These are phyloP conservation scores for Corchorus capsularis DNA, from an alignment of 345 rosid genomes.

Conservation along the genomic window DNA sequence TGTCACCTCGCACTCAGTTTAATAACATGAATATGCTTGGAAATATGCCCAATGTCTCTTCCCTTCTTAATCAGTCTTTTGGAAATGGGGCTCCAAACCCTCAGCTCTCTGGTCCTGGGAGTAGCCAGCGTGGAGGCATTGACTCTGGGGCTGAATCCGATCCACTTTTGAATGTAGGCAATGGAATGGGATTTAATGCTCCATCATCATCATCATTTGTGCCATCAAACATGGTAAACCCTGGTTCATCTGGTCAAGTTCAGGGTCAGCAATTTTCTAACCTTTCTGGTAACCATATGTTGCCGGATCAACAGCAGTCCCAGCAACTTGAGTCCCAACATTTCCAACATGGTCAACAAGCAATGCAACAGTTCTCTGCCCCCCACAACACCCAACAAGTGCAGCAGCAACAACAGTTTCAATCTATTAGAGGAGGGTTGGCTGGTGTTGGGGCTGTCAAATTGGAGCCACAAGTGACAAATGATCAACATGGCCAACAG, in stretches of 20 bases:
- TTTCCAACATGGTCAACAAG: conserved; percentile 78
- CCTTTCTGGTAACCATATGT: conserved; percentile 57
- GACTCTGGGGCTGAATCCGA: conserved; percentile 82
- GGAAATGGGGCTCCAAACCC: conserved; percentile 71
- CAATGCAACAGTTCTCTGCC: conserved; percentile 63
- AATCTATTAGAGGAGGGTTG: conserved; percentile 62
- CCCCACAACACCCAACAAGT: conserved; percentile 48
- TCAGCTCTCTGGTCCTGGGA: conserved; percentile 51
- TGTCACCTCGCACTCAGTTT: conserved; percentile 72
- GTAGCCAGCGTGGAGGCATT: conserved; percentile 54
- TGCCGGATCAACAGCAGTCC: conserved; percentile 71
- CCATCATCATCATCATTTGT: conserved; percentile 63
- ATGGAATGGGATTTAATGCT: conserved; percentile 64
- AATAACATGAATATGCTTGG: conserved; percentile 80
- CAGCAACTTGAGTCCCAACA: conserved; percentile 66
- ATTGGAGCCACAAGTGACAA: conserved; percentile 74
- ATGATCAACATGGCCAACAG: conserved; percentile 66
- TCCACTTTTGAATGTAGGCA: conserved; percentile 64
- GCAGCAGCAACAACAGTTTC: conserved; percentile 76
- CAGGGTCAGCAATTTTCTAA: conserved; percentile 79
- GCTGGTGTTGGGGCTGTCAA: conserved; percentile 76
- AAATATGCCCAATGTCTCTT: conserved; percentile 69
- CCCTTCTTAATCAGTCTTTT: conserved; percentile 83
- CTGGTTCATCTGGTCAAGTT: conserved; percentile 67
- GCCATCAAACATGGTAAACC: conserved; percentile 61